Evolutionary conservation across 495 filamentous ascomycete species (phyloP).

Genomic region (Penicillium crystallinum): DNA sequence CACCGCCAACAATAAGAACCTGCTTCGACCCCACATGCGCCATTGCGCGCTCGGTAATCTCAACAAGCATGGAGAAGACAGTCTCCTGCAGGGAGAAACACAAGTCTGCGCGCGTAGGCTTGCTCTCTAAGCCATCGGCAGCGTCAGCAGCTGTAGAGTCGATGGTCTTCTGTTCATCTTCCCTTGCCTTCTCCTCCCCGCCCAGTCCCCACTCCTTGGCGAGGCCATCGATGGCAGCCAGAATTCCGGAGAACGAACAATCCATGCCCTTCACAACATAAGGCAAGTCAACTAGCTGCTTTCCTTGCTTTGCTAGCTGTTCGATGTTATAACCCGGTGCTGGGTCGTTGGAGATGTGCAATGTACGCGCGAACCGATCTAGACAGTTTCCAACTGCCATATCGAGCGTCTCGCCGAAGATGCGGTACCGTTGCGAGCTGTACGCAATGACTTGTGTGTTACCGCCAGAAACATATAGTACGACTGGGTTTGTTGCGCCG

Average conservation of each 20-base stretch:
- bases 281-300: constrained; percentile 75
- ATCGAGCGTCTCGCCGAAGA: constrained; percentile 96
- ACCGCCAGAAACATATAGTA: constrained; percentile 92
- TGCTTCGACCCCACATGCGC: constrained; percentile 88
- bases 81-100: constrained; percentile 96
- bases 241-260: constrained; percentile 86
- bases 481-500: constrained; percentile 83
- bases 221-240: constrained; percentile 73
- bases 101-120: constrained; percentile 75
- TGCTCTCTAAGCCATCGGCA: constrained; percentile 5
- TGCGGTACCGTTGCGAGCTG: constrained; percentile 86
- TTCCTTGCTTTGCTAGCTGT: constrained; percentile 80
- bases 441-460: constrained; percentile 99
- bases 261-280: constrained; percentile 99
- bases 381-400: constrained; percentile 98
- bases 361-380: constrained; percentile 87
- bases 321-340: constrained; percentile 98
- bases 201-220: constrained; percentile 56
- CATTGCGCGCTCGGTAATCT: constrained; percentile 98
- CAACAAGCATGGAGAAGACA: constrained; percentile 91
- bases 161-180: constrained; percentile 21
- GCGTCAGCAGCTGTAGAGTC: constrained; percentile 21
- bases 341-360: constrained; percentile 90
- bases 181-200: constrained; percentile 32
- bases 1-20: constrained; percentile 94